phyloP scores from a whole-genome alignment of 345 rosid species.

The Reutealis trisperma region DNA sequence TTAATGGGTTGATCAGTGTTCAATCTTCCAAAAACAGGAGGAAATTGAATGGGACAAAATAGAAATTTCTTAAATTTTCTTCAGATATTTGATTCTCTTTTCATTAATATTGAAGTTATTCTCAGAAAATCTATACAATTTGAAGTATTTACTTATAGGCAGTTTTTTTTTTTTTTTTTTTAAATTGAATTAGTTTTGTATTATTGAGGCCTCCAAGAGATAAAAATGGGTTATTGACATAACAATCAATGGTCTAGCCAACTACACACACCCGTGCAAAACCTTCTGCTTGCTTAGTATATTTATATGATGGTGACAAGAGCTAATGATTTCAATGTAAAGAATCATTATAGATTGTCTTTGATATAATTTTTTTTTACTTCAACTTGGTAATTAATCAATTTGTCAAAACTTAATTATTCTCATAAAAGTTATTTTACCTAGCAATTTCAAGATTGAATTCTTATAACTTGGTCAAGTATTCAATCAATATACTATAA shows the following conservation, averaged over 20 bases:
- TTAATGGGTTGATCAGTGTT: neutral
- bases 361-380: neutral
- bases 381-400: no score
- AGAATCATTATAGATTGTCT: neutral
- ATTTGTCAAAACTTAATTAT: neutral
- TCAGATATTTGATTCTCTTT: neutral
- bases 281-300: neutral
- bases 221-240: slow-evolving; percentile 2
- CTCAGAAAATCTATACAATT: no score
- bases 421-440: neutral
- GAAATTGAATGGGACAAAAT: no score
- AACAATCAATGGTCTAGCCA: slow-evolving; percentile 14
- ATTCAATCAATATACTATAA: no score
- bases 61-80: no score
- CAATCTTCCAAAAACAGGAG: neutral
- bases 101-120: neutral
- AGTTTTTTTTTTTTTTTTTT: neutral
- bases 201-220: slow-evolving; percentile 10
- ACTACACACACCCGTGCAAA: slow-evolving; percentile 19
- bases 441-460: neutral
- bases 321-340: slow-evolving; percentile 6
- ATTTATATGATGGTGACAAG: slow-evolving; percentile 29
- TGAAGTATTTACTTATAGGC: no score
- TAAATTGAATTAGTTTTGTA: slow-evolving; percentile 5
- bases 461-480: neutral